A percentile compares a stretch with the other conserved stretches of the same genome.
These are phyloP conservation scores for Penicillium maclennaniae DNA, from an alignment of 495 filamentous ascomycete genomes.

Conservation along the genomic window DNA sequence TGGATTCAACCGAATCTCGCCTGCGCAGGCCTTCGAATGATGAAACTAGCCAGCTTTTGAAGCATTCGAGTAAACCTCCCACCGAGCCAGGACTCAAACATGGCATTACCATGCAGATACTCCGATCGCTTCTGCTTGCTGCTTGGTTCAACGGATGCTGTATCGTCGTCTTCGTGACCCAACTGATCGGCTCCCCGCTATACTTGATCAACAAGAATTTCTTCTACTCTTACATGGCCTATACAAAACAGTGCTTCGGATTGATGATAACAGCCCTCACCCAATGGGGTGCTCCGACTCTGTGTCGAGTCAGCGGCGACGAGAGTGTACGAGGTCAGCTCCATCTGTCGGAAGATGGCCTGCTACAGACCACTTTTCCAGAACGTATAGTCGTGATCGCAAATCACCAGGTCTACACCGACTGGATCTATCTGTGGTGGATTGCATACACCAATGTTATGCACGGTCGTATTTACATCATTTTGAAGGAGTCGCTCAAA, in stretches of 20 bases:
- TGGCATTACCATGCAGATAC: conserved; percentile 57
- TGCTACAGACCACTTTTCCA: conserved; percentile 54
- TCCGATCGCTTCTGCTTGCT: conserved; percentile 59
- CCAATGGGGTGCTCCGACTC: conserved; percentile 58
- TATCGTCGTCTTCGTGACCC: conserved; percentile 48
- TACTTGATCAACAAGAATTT: conserved; percentile 58
- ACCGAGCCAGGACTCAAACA: conserved; percentile 58
- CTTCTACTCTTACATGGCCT: conserved; percentile 63
- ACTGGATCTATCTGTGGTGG: conserved; percentile 74
- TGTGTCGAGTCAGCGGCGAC: conserved; percentile 60
- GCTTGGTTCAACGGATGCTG: conserved; percentile 62
- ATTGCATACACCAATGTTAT: conserved; percentile 58
- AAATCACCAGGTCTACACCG: conserved; percentile 69
- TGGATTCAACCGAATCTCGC: conserved; percentile 41
- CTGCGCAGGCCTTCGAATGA: conserved; percentile 33
- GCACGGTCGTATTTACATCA: conserved; percentile 68
- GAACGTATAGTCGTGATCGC: conserved; percentile 61
- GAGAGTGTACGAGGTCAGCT: conserved; percentile 56
- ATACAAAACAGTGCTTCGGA: conserved; percentile 62
- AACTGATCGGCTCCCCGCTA: conserved; percentile 54
- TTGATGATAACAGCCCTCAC: conserved; percentile 57
- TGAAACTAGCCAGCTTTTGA: conserved; percentile 15
- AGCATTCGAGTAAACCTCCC: conserved; percentile 21
- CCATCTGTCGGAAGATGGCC: conserved; percentile 50
- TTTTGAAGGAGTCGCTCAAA: conserved; percentile 65